phyloP scores from a whole-genome alignment of 441 rosid species.

The Corymbia citriodora region DNA sequence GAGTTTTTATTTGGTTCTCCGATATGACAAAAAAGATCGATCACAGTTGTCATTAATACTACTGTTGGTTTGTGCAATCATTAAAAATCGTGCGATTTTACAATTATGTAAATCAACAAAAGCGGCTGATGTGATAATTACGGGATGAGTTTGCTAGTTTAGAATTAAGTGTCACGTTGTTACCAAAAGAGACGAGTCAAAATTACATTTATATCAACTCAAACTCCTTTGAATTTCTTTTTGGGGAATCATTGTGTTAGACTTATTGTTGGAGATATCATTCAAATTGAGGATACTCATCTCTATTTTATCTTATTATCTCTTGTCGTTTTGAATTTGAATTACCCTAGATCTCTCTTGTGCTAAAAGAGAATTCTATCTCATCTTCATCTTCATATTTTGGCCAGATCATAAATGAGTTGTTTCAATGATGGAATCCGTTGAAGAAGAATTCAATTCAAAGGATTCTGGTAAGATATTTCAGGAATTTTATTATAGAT shows the following conservation, averaged over 20 bases:
- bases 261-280: background rate
- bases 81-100: too few relatives aligned
- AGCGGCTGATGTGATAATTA: too few relatives aligned
- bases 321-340: background rate
- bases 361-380: background rate
- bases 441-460: background rate
- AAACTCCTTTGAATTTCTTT: background rate
- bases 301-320: background rate
- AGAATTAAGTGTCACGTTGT: too few relatives aligned
- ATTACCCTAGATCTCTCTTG: background rate
- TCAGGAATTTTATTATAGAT: background rate
- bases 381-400: background rate
- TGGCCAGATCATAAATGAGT: background rate
- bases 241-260: rapidly evolving
- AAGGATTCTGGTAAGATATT: background rate
- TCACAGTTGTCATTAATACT: background rate
- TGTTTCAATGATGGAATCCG: background rate
- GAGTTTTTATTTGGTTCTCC: background rate
- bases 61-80: too few relatives aligned
- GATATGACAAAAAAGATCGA: background rate
- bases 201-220: background rate
- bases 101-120: too few relatives aligned
- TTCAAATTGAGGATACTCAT: background rate
- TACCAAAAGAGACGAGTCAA: background rate
- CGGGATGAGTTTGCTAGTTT: background rate